These are phyloP conservation scores for Bothriochloa decipiens DNA, from an alignment of 176 grass and related monocot genomes.

Conservation along the genomic window DNA sequence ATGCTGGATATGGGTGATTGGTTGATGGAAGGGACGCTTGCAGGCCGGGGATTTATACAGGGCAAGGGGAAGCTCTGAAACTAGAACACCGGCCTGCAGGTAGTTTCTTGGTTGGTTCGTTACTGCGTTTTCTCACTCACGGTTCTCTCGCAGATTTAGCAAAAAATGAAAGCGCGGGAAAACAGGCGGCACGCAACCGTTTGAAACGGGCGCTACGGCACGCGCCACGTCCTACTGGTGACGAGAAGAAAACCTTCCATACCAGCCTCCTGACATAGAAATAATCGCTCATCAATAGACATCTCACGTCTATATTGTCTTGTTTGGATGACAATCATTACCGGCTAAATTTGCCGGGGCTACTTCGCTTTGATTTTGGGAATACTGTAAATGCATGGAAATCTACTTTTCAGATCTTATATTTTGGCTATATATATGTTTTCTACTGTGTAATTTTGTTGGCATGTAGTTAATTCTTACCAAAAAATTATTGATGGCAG, in stretches of 20 bases:
- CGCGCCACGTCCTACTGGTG: not conserved
- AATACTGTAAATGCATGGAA: not conserved
- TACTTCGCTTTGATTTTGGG: not conserved
- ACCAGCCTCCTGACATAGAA: not conserved
- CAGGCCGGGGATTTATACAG: conserved; percentile 7
- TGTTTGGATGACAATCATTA: not conserved
- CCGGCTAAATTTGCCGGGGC: not conserved
- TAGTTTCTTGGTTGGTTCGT: not conserved
- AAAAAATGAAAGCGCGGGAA: not conserved
- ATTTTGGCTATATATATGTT: not conserved
- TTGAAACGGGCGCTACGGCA: not conserved
- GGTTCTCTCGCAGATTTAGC: not conserved
- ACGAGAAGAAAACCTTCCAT: not conserved
- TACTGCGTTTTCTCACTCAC: not conserved
- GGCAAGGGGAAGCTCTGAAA: not conserved
- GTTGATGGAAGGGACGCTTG: not conserved
- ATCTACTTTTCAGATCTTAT: not conserved
- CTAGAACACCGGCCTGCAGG: not conserved
- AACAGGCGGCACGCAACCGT: not conserved
- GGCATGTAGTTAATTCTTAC: not conserved
- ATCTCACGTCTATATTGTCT: not conserved
- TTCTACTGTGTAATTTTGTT: not conserved
- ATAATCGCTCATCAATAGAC: not conserved
- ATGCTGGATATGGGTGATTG: too few relatives aligned
- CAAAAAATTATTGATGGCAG: not conserved